phyloP scores from a whole-genome alignment of 2,329 filamentous ascomycete species.

The Alternaria angustiovoidea region DNA sequence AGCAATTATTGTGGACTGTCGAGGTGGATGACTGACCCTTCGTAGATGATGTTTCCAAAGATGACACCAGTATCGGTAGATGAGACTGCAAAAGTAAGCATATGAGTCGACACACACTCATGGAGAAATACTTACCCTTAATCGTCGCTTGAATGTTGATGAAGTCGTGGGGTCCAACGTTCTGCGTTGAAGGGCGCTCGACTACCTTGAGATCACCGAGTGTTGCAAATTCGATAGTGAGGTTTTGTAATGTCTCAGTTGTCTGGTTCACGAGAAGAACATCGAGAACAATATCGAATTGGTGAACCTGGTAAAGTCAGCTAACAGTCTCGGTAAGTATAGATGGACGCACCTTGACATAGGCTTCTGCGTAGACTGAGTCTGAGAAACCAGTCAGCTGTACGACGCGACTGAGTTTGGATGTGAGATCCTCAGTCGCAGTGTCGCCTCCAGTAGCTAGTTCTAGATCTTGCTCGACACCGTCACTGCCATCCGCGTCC shows the following conservation, averaged over 20 bases:
- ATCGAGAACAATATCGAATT: constrained; percentile 97
- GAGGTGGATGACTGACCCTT: constrained; percentile 62
- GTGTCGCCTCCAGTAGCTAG: constrained; percentile 92
- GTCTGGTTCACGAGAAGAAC: constrained; percentile 98
- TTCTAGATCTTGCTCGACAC: constrained; percentile 88
- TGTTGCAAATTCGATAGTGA: constrained; percentile 98
- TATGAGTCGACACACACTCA: constrained; percentile 37
- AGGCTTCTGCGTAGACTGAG: constrained; percentile 97
- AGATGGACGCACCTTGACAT: constrained; percentile 74
- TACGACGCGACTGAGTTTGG: constrained; percentile 94
- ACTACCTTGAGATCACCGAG: constrained; percentile 97
- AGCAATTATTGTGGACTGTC: constrained; percentile 3
- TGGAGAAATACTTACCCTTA: constrained; percentile 76
- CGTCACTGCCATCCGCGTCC: constrained; percentile 78
- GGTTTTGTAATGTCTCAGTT: constrained; percentile 92
- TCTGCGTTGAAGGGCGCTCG: constrained; percentile 94
- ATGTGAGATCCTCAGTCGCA: constrained; percentile 83
- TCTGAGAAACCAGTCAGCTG: constrained; percentile 98
- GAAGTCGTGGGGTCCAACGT: constrained; percentile 94
- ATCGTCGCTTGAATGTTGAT: constrained; percentile 98
- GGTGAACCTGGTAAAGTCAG: constrained; percentile 67
- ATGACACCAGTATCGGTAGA: constrained; percentile 98
- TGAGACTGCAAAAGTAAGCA: constrained; percentile 66
- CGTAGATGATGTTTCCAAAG: constrained; percentile 98
- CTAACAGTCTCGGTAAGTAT: neutral